Evolutionary conservation across 768 basidiomycete genomes (phyloP), one percentile per base, ranked within the genome.

Genomic region (Russula sp.): DNA sequence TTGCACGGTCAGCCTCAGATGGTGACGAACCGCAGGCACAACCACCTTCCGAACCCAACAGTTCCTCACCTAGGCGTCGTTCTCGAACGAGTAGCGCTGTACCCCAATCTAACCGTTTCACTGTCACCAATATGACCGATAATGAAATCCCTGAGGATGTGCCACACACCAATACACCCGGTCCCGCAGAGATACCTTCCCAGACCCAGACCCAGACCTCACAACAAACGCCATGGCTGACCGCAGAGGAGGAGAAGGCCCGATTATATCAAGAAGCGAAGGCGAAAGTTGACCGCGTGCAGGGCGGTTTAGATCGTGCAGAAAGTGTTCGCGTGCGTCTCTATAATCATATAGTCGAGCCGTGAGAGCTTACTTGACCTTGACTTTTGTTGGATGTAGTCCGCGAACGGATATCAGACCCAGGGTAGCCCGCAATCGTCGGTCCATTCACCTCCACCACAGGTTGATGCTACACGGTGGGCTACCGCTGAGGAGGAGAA

Each of bases 401-500:
- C 51, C 7, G n/a, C 60, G 29, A 56, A 56, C 29, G 54, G 58
- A 57, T 53, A 60, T 53, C 47, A 61, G 41, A 25, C 29, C n/a
- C 56, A 22, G 42, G 29, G 25, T 54, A 67, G 62, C 49, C 70
- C 50, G 56, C 71, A 58, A 65, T 66, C 42, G 50, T 68, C 65
- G 66, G 69, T 22, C 65, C 63, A 61, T 36, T 63, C 65, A 49
- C 39, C 52, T 20, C 10, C 51, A 34, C 51, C 58, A 25, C 57
- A 65, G 11, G 36, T 58, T 22, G 46, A 56, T 34, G 13, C 61
- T 20, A 58, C 56, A 35, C 70, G 71, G 42, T 91, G 87, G 87
- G 76, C 76, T 7, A 79, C 85, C 1, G 88, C 91, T 0, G 90
- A 90, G 72, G 81, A 84, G 58, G 90, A 93, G 70, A 92, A 93